These are phyloP conservation scores for Podaxis carcinomalis DNA, from an alignment of 768 basidiomycete species.

Conservation along the genomic window DNA sequence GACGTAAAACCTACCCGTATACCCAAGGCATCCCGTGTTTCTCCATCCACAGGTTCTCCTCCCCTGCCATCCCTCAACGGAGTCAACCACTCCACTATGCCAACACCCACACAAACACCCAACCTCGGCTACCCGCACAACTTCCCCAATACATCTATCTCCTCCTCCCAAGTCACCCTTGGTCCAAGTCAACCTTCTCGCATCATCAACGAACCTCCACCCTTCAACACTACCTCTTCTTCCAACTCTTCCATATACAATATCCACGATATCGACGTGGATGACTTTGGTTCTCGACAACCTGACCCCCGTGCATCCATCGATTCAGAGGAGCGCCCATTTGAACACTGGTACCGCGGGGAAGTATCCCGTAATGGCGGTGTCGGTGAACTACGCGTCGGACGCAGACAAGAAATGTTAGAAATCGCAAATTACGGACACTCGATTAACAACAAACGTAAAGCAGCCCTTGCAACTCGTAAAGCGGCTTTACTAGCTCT, in stretches of 20 bases:
- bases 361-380: conserved; percentile 84
- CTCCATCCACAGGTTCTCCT: neutral
- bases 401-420: conserved; percentile 75
- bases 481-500: conserved; percentile 20
- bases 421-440: conserved; percentile 87
- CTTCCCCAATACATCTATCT: conserved; percentile 21
- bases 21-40: conserved; percentile 35
- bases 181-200: conserved; percentile 30
- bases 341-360: conserved; percentile 88
- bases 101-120: conserved; percentile 18
- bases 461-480: conserved; percentile 20
- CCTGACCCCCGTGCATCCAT: conserved; percentile 40
- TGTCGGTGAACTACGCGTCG: conserved; percentile 80
- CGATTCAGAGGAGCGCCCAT: conserved; percentile 80
- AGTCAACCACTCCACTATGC: conserved; percentile 18
- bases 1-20: conserved; percentile 48
- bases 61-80: conserved; percentile 1
- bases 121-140: conserved; percentile 11
- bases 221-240: conserved; percentile 52
- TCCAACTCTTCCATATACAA: conserved; percentile 28
- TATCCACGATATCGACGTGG: conserved; percentile 20
- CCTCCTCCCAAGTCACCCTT: conserved; percentile 28
- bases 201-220: conserved; percentile 61
- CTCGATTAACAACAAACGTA: conserved; percentile 33
- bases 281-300: conserved; percentile 14